These are phyloP conservation scores for Trichoderma breve DNA, from an alignment of 2,329 filamentous ascomycete species.

Conservation along the genomic window DNA sequence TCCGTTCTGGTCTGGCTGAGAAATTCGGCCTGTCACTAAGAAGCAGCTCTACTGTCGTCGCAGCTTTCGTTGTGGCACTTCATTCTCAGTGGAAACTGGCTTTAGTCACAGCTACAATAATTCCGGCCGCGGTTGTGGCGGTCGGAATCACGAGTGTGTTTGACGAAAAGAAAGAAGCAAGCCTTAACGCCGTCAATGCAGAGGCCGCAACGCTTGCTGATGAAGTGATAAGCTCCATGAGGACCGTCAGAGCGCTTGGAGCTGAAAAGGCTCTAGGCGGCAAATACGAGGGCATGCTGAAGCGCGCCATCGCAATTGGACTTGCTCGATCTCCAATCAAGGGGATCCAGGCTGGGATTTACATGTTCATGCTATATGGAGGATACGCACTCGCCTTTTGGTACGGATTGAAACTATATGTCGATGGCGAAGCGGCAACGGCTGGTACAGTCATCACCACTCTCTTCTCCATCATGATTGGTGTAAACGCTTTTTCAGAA, in stretches of 20 bases:
- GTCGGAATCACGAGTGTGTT: not conserved
- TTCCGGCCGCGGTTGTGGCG: not conserved
- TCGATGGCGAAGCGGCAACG: not conserved
- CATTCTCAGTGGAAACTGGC: not conserved
- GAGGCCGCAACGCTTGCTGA: not conserved
- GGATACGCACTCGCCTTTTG: not conserved
- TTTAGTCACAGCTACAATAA: not conserved
- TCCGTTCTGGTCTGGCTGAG: not conserved
- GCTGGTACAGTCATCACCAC: not conserved
- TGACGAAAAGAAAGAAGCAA: not conserved
- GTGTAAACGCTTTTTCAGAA: not conserved
- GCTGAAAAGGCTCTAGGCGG: not conserved
- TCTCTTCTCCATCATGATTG: slow-evolving; percentile 4
- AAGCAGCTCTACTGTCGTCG: not conserved
- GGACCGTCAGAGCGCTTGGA: not conserved
- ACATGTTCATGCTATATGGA: not conserved
- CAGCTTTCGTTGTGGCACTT: not conserved
- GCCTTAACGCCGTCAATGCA: not conserved
- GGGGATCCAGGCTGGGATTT: not conserved
- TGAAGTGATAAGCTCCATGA: not conserved
- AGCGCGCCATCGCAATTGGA: not conserved
- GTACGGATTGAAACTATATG: not conserved
- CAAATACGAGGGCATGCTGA: not conserved
- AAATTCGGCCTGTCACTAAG: not conserved
- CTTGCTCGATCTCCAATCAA: not conserved